Evolutionary conservation across 75 land plant genomes (phyloP), one percentile per base, ranked within the genome.

Genomic region (Pinus taeda): DNA sequence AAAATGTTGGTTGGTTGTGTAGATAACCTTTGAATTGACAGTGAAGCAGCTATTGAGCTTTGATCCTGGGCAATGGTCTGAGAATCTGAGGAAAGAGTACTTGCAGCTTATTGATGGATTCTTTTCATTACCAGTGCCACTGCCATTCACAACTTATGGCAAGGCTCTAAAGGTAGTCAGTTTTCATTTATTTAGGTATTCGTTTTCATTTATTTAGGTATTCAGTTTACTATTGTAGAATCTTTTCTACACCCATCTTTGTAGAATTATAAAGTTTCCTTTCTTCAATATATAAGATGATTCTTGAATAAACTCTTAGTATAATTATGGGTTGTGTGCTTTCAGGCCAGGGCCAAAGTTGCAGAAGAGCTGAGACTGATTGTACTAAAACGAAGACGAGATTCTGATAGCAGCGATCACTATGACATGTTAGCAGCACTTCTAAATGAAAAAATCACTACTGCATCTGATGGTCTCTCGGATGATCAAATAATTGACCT

Each of bases 401-500:
- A 61, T 57, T 7, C 21, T 18, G 72, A 69, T 11, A 69, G 42
- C 21, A 69, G 49, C 18, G 72, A 69, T 39, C 72, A 69, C 49
- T 69, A 69, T 42, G 72, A 69, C 72, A 69, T 69, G 72, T 42
- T 69, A 69, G 72, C 72, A 42, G 72, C 72, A 39, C 53, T 69
- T 42, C 53, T 69, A 69, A 69, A 69, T 69, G 72, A 65, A 65
- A 65, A 65, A 18, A 65, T 42, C 18, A 49, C 55, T 49, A 49
- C 55, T 49, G 11, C 55, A 49, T 49, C 55, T 49, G 55, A 49
- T 49, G 81, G 75, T 17, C 78, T 90, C 18, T 85, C 90, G 57
- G 92, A 95, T 22, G 90, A 90, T 74, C 82, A 90, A 77, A 85
- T 90, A 1, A 83, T 89, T 57, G 98, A 95, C 61, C 85, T 91